Evolutionary conservation across 768 basidiomycete genomes (phyloP), one percentile per base, ranked within the genome.

Genomic region (Hemileccinum impolitum): DNA sequence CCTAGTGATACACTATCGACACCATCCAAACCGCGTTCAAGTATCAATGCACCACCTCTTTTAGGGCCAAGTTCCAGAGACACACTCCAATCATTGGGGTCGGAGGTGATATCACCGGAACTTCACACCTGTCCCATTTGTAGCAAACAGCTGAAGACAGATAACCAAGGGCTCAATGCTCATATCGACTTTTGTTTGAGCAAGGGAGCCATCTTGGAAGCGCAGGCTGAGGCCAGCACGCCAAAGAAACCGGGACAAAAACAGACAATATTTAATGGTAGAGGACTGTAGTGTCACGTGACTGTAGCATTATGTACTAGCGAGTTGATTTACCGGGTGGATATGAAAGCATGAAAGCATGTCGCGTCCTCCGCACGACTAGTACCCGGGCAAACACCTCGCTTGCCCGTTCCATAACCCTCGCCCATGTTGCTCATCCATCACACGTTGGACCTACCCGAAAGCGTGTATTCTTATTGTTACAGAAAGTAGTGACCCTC

Each of bases 181-280:
- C 93, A 96, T 59, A 76, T 96, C 38, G 93, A 96, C 66, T 87
- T 84, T 59, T 96, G 94, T 61, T 66, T 96, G 43, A 94, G 89
- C 63, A 80, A 81, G 50, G 79, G 77, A 19, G 87, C 82, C 3
- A 93, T 95, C 52, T 70, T 77, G 50, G 79, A 88, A 58, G 88
- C 88, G 0, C 86, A 87, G 48, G 60, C 56, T 0, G 59, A 62
- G 45, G 62, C 62, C 5, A 54, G 43, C 36, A 61, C 57, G 44
- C 55, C 58, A 10, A 56, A 38, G 50, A 61, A 63, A 38, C 28
- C 37, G 11, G 46, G 31, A 14, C 34, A 31, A 14, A 50, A 45
- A 17, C 46, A 46, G 17, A 46, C 21, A 3, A 2, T 13, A n/a
- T n/a, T n/a, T n/a, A n/a, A n/a, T 23, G 23, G 28, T 8, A 9